A percentile compares a stretch with the other conserved stretches of the same genome.
Conservation (phyloP, 2,329 filamentous ascomycete species). For the Proliferodiscus dingleyae region DNA sequence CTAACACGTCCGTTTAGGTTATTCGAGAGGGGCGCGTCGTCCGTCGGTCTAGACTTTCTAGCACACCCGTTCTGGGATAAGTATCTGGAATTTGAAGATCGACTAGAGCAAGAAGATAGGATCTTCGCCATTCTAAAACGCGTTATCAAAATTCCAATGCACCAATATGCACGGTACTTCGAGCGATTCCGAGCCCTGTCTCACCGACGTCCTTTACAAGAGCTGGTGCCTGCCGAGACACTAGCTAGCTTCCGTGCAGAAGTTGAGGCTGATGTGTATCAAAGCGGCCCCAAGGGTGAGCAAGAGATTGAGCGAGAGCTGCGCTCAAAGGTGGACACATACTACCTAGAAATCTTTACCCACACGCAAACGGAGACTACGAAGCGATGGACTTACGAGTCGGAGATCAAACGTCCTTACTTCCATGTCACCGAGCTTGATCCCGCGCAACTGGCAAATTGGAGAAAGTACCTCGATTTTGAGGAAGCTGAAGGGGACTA, state of each 20-base stretch:
- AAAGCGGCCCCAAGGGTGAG: slow-evolving; percentile 55
- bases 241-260: slow-evolving; percentile 67
- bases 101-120: slow-evolving; percentile 75
- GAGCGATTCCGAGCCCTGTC: slow-evolving; percentile 80
- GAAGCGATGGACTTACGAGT: slow-evolving; percentile 92
- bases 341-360: slow-evolving; percentile 76
- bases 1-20: slow-evolving; percentile 52
- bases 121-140: slow-evolving; percentile 81
- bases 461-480: slow-evolving; percentile 95
- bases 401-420: slow-evolving; percentile 91
- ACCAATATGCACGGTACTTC: slow-evolving; percentile 93
- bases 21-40: slow-evolving; percentile 82
- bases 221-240: slow-evolving; percentile 65
- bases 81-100: slow-evolving; percentile 95
- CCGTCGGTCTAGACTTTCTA: slow-evolving; percentile 87
- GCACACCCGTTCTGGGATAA: slow-evolving; percentile 99
- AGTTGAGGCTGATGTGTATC: slow-evolving; percentile 60
- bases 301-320: slow-evolving; percentile 80
- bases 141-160: slow-evolving; percentile 85
- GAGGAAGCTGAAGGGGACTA: slow-evolving; percentile 83
- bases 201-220: slow-evolving; percentile 64
- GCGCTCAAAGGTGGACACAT: slow-evolving; percentile 70
- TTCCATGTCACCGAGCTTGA: slow-evolving; percentile 95
- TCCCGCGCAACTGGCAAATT: slow-evolving; percentile 77
- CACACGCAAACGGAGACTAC: slow-evolving; percentile 81